Percentiles rank a stretch among this genome's conserved stretches.
Conservation (phyloP, 2,329 filamentous ascomycete species). For the Bipolaris oryzae region DNA sequence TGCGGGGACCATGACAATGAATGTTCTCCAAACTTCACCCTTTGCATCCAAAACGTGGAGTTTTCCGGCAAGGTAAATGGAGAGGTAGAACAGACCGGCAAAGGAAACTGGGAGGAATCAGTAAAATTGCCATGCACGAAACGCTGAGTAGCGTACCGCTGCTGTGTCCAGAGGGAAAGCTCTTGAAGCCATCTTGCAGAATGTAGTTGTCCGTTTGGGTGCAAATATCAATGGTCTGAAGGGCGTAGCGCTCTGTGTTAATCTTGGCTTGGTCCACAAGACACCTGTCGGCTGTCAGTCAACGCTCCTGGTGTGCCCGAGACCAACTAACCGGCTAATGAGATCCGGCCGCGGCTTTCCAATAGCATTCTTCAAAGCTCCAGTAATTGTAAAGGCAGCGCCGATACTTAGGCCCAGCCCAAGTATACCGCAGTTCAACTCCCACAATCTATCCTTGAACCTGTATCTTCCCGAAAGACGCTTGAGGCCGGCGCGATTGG, state of each 20-base stretch:
- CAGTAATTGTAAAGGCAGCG: conserved; percentile 63
- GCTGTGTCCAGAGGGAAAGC: conserved; percentile 64
- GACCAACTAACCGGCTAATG: conserved; percentile 57
- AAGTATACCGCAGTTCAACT: conserved; percentile 65
- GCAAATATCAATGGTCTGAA: conserved; percentile 53
- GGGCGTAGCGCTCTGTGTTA: conserved; percentile 10
- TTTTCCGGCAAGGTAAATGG: conserved; percentile 65
- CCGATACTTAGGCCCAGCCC: conserved; percentile 62
- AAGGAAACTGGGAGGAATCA: conserved; percentile 57
- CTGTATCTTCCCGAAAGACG: conserved; percentile 55
- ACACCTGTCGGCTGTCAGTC: conserved; percentile 26
- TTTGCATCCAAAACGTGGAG: conserved; percentile 65
- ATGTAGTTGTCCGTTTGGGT: conserved; percentile 56
- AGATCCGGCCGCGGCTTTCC: conserved; percentile 66
- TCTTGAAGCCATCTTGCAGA: conserved; percentile 64
- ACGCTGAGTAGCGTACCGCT: conserved; percentile 51
- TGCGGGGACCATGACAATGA: conserved; percentile 60
- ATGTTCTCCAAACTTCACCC: conserved; percentile 65
- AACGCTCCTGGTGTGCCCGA: not conserved
- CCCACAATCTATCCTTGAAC: conserved; percentile 64
- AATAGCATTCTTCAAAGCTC: conserved; percentile 63
- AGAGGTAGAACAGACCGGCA: conserved; percentile 64
- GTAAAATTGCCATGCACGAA: conserved; percentile 9
- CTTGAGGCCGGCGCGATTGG: conserved; percentile 35
- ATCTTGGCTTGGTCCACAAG: conserved; percentile 16